These are phyloP conservation scores for Alternaria viburni DNA, from an alignment of 2,329 filamentous ascomycete genomes.

Conservation along the genomic window DNA sequence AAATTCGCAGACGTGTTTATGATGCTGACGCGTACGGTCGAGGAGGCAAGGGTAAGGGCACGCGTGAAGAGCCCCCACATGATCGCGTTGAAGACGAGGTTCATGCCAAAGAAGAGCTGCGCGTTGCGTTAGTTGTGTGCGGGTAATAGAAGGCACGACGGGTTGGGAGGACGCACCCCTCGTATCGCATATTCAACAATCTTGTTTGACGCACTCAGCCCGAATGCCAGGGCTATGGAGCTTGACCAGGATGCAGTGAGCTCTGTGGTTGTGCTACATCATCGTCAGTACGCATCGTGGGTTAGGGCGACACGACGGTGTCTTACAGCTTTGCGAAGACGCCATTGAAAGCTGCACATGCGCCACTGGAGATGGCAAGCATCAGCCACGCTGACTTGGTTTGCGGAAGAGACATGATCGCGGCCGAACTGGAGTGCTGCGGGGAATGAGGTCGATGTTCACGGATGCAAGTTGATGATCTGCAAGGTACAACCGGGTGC, in stretches of 20 bases:
- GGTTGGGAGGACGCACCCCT: constrained; percentile 52
- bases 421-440: not conserved
- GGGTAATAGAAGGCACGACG: constrained; percentile 3
- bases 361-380: constrained; percentile 74
- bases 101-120: constrained; percentile 76
- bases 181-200: constrained; percentile 59
- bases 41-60: constrained; percentile 74
- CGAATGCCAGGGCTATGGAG: constrained; percentile 56
- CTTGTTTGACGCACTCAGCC: constrained; percentile 54
- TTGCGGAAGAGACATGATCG: constrained; percentile 30
- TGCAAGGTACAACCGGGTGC: constrained; percentile 21
- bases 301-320: not conserved
- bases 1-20: constrained; percentile 86
- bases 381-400: constrained; percentile 59
- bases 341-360: constrained; percentile 80
- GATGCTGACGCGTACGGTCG: constrained; percentile 79
- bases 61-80: constrained; percentile 88
- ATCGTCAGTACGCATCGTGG: constrained; percentile 11
- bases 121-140: not conserved
- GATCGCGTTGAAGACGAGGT: constrained; percentile 75
- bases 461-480: constrained; percentile 13
- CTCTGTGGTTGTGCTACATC: constrained; percentile 63
- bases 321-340: constrained; percentile 81
- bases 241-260: constrained; percentile 62
- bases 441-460: constrained; percentile 1